Evolutionary conservation across 495 filamentous ascomycete genomes (phyloP).

Genomic region (Thozetella sp.): DNA sequence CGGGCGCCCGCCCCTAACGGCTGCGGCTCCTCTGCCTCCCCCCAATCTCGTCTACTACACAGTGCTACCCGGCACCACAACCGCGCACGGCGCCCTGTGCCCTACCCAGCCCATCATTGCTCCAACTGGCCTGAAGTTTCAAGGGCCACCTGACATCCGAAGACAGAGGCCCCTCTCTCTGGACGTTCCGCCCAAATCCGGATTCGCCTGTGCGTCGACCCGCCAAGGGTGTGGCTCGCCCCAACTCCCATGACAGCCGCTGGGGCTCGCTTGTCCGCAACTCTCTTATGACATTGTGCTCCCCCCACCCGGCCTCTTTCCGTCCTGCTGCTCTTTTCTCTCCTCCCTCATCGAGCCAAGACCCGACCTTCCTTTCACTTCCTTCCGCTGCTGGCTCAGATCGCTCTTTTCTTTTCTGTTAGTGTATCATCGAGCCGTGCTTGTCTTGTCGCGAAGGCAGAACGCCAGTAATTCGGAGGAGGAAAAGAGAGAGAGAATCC

Average conservation of each 20-base stretch:
- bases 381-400: slow-evolving; percentile 61
- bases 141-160: slow-evolving; percentile 31
- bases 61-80: neutral
- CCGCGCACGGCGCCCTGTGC: neutral
- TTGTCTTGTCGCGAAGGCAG: slow-evolving; percentile 6
- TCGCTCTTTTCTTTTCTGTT: slow-evolving; percentile 47
- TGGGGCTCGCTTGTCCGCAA: slow-evolving; percentile 7
- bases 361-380: slow-evolving; percentile 39
- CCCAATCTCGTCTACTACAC: slow-evolving; percentile 3
- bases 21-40: neutral
- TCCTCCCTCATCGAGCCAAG: slow-evolving; percentile 32
- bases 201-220: slow-evolving; percentile 16
- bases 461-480: slow-evolving; percentile 8
- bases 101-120: neutral
- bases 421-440: slow-evolving; percentile 16
- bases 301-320: slow-evolving; percentile 28
- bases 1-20: too few relatives aligned
- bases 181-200: neutral
- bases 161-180: slow-evolving; percentile 5
- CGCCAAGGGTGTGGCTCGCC: slow-evolving; percentile 19
- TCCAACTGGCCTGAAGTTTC: slow-evolving; percentile 23
- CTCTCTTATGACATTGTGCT: slow-evolving; percentile 48
- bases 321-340: slow-evolving; percentile 22
- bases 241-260: slow-evolving; percentile 17
- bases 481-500: slow-evolving; percentile 9